phyloP scores from a whole-genome alignment of 495 filamentous ascomycete genomes.

The Trichocladium uniseriatum region DNA sequence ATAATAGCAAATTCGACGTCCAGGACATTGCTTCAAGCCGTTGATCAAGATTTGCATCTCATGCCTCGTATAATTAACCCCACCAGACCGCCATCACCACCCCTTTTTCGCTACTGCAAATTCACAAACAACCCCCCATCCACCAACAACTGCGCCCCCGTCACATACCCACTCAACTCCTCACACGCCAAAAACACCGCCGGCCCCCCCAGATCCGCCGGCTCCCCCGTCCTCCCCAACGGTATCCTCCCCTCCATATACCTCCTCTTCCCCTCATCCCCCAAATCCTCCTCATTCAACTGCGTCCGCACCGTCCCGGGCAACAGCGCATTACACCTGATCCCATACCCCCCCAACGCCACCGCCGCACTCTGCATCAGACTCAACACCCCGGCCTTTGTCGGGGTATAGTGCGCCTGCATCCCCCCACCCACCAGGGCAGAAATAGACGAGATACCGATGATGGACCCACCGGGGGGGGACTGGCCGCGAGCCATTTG shows the following conservation, averaged over 20 bases:
- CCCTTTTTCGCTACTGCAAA: constrained; percentile 33
- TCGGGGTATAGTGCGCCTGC: constrained; percentile 86
- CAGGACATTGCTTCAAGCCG: too few species aligned
- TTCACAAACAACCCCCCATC: constrained; percentile 68
- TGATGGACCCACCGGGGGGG: constrained; percentile 63
- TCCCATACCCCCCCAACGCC: constrained; percentile 64
- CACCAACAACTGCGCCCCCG: constrained; percentile 74
- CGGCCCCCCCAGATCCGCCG: constrained; percentile 65
- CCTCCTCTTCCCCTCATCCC: constrained; percentile 54
- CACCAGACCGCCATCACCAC: neutral
- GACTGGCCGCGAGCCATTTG: constrained; percentile 61
- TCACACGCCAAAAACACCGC: constrained; percentile 83
- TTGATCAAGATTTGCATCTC: too few species aligned
- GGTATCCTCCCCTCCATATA: constrained; percentile 86
- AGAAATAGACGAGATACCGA: constrained; percentile 72
- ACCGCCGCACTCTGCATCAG: constrained; percentile 80
- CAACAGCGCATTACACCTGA: constrained; percentile 77
- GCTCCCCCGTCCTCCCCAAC: constrained; percentile 60
- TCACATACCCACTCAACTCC: constrained; percentile 67
- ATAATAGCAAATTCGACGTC: too few species aligned
- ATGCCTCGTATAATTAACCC: too few species aligned
- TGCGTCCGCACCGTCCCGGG: constrained; percentile 82
- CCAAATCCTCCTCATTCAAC: constrained; percentile 77
- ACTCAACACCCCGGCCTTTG: constrained; percentile 74
- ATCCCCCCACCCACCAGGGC: constrained; percentile 73